Conservation (phyloP, 352 stramenopile genomes). For the Phytophthora cajani region DNA sequence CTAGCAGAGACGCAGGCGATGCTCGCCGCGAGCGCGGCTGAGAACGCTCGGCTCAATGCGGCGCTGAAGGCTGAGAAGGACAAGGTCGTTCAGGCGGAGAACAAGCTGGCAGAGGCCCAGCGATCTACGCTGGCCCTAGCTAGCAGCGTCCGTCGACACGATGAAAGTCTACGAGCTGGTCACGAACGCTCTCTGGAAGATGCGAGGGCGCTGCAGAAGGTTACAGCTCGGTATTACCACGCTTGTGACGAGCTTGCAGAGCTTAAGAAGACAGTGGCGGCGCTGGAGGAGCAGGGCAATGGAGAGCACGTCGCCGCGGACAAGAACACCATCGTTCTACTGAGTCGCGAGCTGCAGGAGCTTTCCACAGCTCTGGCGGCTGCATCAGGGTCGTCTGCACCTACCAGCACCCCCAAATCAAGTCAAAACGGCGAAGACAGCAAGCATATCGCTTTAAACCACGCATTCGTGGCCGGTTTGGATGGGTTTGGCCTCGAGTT, state of each 20-base stretch:
- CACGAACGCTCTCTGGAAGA: slow-evolving; percentile 67
- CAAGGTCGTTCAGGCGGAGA: slow-evolving; percentile 36
- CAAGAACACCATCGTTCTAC: slow-evolving; percentile 66
- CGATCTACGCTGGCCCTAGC: slow-evolving; percentile 62
- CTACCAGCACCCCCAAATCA: not conserved
- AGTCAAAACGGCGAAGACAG: slow-evolving; percentile 14
- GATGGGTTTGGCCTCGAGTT: slow-evolving; percentile 40
- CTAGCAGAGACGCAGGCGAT: slow-evolving; percentile 65
- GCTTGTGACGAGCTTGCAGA: slow-evolving; percentile 77
- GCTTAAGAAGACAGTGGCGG: slow-evolving; percentile 69
- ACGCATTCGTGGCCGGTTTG: slow-evolving; percentile 45
- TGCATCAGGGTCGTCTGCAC: not conserved
- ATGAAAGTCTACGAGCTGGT: slow-evolving; percentile 71
- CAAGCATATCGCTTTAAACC: slow-evolving; percentile 31
- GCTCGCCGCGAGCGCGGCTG: slow-evolving; percentile 56
- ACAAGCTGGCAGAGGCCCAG: slow-evolving; percentile 51
- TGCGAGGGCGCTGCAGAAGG: slow-evolving; percentile 50
- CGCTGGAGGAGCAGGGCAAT: slow-evolving; percentile 74
- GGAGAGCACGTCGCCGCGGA: slow-evolving; percentile 70
- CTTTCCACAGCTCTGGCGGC: slow-evolving; percentile 32
- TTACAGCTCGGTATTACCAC: slow-evolving; percentile 70
- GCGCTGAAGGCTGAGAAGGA: slow-evolving; percentile 38
- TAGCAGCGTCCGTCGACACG: slow-evolving; percentile 74
- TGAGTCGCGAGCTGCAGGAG: slow-evolving; percentile 67
- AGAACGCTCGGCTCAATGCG: slow-evolving; percentile 44